Percentiles rank a stretch among this genome's conserved stretches.
These are phyloP conservation scores for Diaporthe citriasiana DNA, from an alignment of 2,329 filamentous ascomycete species.

Conservation along the genomic window DNA sequence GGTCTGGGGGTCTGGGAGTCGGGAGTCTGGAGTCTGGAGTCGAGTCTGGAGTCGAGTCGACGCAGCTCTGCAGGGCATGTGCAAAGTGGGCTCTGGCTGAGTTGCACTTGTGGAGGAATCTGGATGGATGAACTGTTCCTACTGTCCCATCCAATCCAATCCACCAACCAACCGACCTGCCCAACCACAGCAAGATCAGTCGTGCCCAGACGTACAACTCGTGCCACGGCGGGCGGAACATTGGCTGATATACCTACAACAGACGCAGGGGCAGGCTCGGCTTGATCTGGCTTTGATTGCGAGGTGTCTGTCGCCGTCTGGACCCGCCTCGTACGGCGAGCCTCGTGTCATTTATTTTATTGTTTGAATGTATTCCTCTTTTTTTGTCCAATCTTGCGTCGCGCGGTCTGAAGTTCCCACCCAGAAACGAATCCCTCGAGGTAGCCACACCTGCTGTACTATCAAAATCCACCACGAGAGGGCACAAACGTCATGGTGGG, in stretches of 20 bases:
- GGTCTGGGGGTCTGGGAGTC: background rate
- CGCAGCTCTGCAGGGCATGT: background rate
- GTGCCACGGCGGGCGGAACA: background rate
- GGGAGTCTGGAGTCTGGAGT: background rate
- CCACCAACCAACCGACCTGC: background rate
- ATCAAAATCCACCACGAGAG: too few relatives aligned
- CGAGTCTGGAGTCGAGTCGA: background rate
- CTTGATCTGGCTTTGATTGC: background rate
- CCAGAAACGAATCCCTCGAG: background rate
- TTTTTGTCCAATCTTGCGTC: background rate
- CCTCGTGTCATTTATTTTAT: background rate
- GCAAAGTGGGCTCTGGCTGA: background rate
- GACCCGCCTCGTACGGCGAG: background rate
- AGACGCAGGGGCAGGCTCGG: background rate
- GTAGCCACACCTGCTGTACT: too few relatives aligned
- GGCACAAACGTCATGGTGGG: slow-evolving; percentile 31
- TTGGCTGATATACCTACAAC: background rate
- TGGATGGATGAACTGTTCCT: background rate
- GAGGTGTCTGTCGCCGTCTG: background rate
- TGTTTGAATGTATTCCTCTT: background rate
- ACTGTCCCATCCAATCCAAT: background rate
- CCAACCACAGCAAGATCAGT: background rate
- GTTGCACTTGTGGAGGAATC: background rate
- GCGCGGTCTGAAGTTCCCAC: background rate
- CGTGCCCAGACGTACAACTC: background rate